Evolutionary conservation across 129 eudicot genomes (phyloP), one percentile per base, ranked within the genome.

Genomic region (Flaveria sonorensis): DNA sequence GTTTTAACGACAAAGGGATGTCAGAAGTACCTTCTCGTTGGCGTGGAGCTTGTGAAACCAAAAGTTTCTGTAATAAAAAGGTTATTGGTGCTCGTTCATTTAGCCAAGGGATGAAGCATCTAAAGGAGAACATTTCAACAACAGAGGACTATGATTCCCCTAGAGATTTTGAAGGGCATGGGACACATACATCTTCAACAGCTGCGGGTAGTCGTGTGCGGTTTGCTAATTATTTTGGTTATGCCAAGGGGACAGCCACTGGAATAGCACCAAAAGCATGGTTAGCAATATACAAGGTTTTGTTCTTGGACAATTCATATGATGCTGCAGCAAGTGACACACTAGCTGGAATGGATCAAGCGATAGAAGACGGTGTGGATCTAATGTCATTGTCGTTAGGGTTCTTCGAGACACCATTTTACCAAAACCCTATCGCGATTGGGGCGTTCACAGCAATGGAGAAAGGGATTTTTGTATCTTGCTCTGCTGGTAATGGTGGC

Each of bases 221-320:
- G 3, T 56, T 4, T 26, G 84, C 84, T 5, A 73, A 74, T 60
- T 81, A 87, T 48, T 87, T 81, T 26, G 87, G 86, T 18, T 83
- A 87, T 30, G 90, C 88, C 1, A 83, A 81, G 46, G 90, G 90
- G 55, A 78, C 86, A 32, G 86, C 83, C 6, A 73, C 72, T 8
- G 88, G 91, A n/a, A 79, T 87, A 18, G 88, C 91, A 30, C 86
- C 91, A 1, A 81, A 67, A 7, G 86, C 91, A n/a, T 77, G 91
- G 71, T 77, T 87, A 61, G 88, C 87, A 55, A 84, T 84, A 88
- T 87, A 87, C 67, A 87, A 87, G 18, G 88, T 84, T 59, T n/a
- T 84, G 77, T 87, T 87, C 42, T 47, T 61, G 30, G 45, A 82
- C 62, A 60, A 48, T 12, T 65, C 80, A 6, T 71, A 78, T 48